Evolutionary conservation across 192 early-diverging fungal species (phyloP), one percentile per base, ranked within the genome.

Genomic region (Linnemannia schmuckeri): DNA sequence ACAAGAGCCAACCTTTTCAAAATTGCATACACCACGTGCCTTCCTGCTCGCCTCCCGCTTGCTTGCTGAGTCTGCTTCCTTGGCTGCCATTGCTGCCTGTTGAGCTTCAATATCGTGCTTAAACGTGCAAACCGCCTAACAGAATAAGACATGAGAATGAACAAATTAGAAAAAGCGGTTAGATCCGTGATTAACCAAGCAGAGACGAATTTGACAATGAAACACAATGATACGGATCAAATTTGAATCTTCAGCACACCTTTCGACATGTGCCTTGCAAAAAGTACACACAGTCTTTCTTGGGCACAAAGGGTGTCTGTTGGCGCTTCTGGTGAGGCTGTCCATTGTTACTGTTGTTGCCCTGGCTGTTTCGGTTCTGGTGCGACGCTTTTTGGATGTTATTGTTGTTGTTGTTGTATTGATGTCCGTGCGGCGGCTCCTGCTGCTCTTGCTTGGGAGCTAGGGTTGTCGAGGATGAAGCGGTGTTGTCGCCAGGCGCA

Each of bases 21-120:
- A 81, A 35, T 75, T 81, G 57, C 80, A 81, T 12, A 81, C 74
- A 6, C 80, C 80, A 8, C 80, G 57, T 46, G 37, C 44, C 41
- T 74, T 74, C 66, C 63, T 66, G 27, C 33, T 61, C 35, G 74
- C 80, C 20, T 52, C 72, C 30, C 27, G 33, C 70, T 27, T 33
- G 46, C n/a, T 38, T 40, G 27, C 10, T 8, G 18, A 10, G 7
- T 63, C 22, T 42, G 33, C 38, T 80, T 42, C 72, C 7, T 40
- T 63, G 12, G 38, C 74, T 33, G 63, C 68, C n/a, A 49, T 20
- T 30, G 74, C 74, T n/a, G 69, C 33, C 46, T 24, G 42, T 44
- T 33, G 75, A 38, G 71, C 82, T 15, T 68, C 77, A 17, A 54
- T 33, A 47, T 85, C 83, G 46, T 85, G 83, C 68, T 61, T 79